Conservation (phyloP, 176 grass and related monocot genomes). For the Oryza glaberrima region DNA sequence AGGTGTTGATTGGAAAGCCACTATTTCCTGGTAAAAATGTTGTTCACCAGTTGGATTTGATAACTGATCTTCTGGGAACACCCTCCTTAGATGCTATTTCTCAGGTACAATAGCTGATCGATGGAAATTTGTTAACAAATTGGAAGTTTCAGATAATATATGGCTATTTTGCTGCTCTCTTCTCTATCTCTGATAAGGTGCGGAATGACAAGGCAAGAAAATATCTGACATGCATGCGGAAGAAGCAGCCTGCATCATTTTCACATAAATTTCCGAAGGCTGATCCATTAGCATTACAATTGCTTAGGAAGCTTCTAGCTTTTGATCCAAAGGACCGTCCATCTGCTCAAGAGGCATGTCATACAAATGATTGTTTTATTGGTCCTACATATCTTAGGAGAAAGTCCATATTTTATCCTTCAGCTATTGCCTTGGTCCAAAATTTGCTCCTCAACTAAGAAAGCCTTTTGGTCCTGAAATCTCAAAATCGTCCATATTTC, state of each 20-base stretch:
- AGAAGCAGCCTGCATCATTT: conserved; percentile 53
- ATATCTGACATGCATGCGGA: conserved; percentile 49
- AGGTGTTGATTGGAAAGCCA: conserved; percentile 54
- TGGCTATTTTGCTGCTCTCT: conserved; percentile 7
- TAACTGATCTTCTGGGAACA: conserved; percentile 52
- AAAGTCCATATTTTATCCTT: background rate
- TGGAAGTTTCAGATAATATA: conserved; percentile 1
- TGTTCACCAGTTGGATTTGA: conserved; percentile 57
- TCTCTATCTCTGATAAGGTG: conserved; percentile 27
- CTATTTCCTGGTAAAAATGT: conserved; percentile 59
- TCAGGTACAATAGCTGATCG: conserved; percentile 19
- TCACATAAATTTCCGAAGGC: conserved; percentile 49
- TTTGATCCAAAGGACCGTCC: conserved; percentile 57
- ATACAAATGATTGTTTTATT: conserved; percentile 9
- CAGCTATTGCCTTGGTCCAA: background rate
- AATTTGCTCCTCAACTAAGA: background rate
- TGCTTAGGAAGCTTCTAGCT: conserved; percentile 57
- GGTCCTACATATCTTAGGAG: background rate
- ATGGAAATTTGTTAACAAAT: conserved; percentile 24
- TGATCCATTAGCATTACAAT: conserved; percentile 42
- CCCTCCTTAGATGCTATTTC: conserved; percentile 52
- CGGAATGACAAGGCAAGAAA: conserved; percentile 57
- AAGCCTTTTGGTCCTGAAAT: background rate
- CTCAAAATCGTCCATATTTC: background rate
- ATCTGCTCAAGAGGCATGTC: conserved; percentile 48